Conservation (phyloP, 2,329 filamentous ascomycete genomes). For the Colletotrichum sp. region DNA sequence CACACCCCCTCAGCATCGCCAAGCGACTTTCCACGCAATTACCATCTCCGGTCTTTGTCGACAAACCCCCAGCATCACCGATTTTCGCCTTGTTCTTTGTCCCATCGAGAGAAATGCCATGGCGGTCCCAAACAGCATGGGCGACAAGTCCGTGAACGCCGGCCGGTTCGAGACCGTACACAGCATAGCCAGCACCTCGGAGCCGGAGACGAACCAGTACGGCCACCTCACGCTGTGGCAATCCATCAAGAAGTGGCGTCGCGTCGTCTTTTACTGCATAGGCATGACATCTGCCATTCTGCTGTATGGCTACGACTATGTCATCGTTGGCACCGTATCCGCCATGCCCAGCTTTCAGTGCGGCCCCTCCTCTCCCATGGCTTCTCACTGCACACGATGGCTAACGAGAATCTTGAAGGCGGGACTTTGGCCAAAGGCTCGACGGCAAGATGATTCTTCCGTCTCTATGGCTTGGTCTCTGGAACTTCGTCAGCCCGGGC, state of each 20-base stretch:
- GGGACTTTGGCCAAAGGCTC: constrained; percentile 37
- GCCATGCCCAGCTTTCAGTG: constrained; percentile 34
- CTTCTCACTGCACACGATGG: neutral
- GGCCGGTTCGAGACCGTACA: neutral
- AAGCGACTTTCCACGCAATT: neutral
- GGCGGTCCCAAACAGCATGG: neutral
- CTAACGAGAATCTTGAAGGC: constrained; percentile 15
- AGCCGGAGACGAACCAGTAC: constrained; percentile 15
- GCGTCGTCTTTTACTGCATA: constrained; percentile 27
- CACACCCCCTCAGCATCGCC: neutral
- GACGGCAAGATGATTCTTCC: constrained; percentile 40
- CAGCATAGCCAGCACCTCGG: constrained; percentile 5
- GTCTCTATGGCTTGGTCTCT: constrained; percentile 48
- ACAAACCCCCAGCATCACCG: neutral
- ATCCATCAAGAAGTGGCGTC: constrained; percentile 28
- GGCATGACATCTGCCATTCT: constrained; percentile 30
- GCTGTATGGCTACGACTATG: constrained; percentile 32
- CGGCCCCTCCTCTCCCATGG: neutral
- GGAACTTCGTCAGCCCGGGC: constrained; percentile 43
- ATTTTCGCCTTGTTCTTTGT: neutral
- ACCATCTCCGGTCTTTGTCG: neutral
- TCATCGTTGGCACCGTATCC: constrained; percentile 34
- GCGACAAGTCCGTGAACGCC: neutral
- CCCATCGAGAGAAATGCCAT: constrained; percentile 2
- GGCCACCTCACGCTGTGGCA: constrained; percentile 24